A percentile compares a stretch with the other conserved stretches of the same genome.
Evolutionary conservation across 2,329 filamentous ascomycete species (phyloP).

Genomic region (Aphanocladium album): DNA sequence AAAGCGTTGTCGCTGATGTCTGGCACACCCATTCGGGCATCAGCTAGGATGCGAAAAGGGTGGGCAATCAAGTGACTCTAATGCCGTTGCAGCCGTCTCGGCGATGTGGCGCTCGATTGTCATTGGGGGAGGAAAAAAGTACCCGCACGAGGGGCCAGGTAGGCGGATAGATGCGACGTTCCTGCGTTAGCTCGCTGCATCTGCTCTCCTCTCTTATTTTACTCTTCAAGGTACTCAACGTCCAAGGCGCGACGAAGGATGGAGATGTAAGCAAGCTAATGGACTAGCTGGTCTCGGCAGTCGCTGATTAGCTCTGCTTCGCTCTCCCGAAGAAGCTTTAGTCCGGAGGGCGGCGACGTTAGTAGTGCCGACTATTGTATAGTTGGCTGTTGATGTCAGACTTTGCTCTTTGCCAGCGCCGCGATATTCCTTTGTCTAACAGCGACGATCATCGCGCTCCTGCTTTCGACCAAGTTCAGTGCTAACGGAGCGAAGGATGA

Average conservation of each 20-base stretch:
- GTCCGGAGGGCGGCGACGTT: not conserved
- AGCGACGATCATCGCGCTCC: not conserved
- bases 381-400: not conserved
- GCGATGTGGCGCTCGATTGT: constrained; percentile 8
- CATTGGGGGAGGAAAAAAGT: not conserved
- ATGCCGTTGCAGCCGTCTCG: constrained; percentile 1
- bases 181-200: constrained; percentile 9
- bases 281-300: not conserved
- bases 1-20: too few relatives aligned
- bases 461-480: not conserved
- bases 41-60: not conserved
- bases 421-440: not conserved
- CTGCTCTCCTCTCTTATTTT: not conserved
- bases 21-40: not conserved
- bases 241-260: not conserved
- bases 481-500: not conserved
- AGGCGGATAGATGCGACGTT: constrained; percentile 12
- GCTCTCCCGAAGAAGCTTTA: not conserved
- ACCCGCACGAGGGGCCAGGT: not conserved
- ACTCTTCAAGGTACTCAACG: not conserved
- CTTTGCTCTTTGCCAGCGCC: not conserved
- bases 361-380: not conserved
- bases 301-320: not conserved
- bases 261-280: not conserved
- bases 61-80: not conserved